These are phyloP conservation scores for Kodamaea anthophila DNA, from an alignment of 1,139 yeast species.

Conservation along the genomic window DNA sequence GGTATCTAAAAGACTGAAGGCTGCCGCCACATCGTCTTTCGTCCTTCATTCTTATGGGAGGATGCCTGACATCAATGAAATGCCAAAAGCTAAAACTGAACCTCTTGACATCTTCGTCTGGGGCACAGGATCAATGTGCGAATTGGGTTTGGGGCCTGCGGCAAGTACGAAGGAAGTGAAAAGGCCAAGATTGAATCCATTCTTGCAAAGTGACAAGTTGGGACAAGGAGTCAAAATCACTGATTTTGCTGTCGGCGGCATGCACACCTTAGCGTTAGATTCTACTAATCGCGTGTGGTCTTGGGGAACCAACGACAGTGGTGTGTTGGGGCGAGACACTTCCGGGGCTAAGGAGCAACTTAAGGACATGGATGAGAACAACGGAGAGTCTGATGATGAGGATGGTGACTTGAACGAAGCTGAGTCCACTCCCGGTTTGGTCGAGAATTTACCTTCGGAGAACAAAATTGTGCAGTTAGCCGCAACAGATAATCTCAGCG, in stretches of 20 bases:
- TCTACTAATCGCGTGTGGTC: conserved; percentile 75
- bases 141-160: conserved; percentile 87
- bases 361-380: conserved; percentile 56
- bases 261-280: conserved; percentile 85
- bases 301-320: conserved; percentile 96
- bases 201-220: conserved; percentile 50
- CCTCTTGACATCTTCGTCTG: conserved; percentile 79
- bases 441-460: conserved; percentile 56
- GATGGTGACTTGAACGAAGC: conserved; percentile 81
- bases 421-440: conserved; percentile 82
- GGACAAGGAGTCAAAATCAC: conserved; percentile 49
- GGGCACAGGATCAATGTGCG: conserved; percentile 98
- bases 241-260: conserved; percentile 90
- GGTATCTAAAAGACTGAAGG: conserved; percentile 18
- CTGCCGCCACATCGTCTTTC: conserved; percentile 31
- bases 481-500: conserved; percentile 92
- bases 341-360: conserved; percentile 59
- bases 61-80: conserved; percentile 40
- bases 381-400: conserved; percentile 55
- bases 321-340: conserved; percentile 82
- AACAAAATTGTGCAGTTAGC: conserved; percentile 65
- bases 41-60: conserved; percentile 45
- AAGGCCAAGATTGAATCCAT: conserved; percentile 88
- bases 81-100: conserved; percentile 32
- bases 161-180: conserved; percentile 88